These are phyloP conservation scores for Erysimum pusillum DNA, from an alignment of 441 rosid species.

Conservation along the genomic window DNA sequence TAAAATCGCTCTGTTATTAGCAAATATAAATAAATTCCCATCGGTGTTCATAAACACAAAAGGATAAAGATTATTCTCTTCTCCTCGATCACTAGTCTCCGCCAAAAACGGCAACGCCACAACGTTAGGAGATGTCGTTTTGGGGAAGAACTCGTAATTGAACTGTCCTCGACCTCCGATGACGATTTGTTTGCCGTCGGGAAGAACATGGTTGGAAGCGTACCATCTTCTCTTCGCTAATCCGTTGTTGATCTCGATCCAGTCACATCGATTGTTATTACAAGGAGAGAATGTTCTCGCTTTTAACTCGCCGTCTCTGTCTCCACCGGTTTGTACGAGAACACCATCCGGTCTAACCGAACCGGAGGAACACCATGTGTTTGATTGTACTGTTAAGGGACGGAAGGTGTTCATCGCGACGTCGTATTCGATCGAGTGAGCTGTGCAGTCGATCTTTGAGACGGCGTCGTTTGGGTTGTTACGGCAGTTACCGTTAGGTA, in stretches of 20 bases:
- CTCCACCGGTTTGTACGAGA: constrained; percentile 55
- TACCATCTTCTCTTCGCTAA: constrained; percentile 50
- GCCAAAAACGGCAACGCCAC: too few species aligned
- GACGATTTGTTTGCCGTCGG: constrained; percentile 50
- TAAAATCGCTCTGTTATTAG: constrained; percentile 60
- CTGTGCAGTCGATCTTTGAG: constrained; percentile 45
- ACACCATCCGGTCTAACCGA: too few species aligned
- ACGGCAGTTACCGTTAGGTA: constrained; percentile 45
- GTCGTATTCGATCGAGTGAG: constrained; percentile 52
- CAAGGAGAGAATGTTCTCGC: constrained; percentile 40
- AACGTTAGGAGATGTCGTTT: too few species aligned
- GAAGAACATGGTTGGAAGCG: constrained; percentile 50
- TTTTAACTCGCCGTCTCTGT: constrained; percentile 39
- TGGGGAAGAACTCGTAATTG: constrained; percentile 47
- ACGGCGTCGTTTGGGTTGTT: constrained; percentile 27
- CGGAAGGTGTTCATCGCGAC: constrained; percentile 44
- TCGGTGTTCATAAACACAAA: constrained; percentile 58
- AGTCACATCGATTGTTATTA: constrained; percentile 30
- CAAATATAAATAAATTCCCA: constrained; percentile 63
- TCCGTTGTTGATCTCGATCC: constrained; percentile 43
- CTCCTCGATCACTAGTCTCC: constrained; percentile 33
- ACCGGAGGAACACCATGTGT: constrained; percentile 57
- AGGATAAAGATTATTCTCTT: constrained; percentile 62
- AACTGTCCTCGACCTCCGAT: constrained; percentile 46
- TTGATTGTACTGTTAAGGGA: constrained; percentile 46